These are phyloP conservation scores for Hypoxylon subgilvum DNA, from an alignment of 495 filamentous ascomycete genomes.

Conservation along the genomic window DNA sequence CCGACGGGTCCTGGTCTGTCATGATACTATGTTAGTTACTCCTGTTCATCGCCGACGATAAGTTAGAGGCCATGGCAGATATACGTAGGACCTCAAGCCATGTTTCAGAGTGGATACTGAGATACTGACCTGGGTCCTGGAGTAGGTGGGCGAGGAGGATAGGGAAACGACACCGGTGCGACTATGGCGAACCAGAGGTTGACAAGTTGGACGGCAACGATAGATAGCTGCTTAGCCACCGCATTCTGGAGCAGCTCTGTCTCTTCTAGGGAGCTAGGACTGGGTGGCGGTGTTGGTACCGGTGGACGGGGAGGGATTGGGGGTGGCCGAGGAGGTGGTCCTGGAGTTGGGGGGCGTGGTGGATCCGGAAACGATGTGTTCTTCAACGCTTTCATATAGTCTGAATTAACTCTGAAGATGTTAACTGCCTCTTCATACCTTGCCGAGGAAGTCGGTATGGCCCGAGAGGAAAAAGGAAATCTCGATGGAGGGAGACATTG, in stretches of 20 bases:
- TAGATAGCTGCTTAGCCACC: slow-evolving; percentile 21
- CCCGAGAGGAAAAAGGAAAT: background rate
- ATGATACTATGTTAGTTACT: background rate
- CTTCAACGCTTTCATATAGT: slow-evolving; percentile 3
- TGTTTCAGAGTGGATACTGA: slow-evolving; percentile 9
- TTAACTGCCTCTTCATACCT: background rate
- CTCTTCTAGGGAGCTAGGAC: slow-evolving; percentile 21
- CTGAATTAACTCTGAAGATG: background rate
- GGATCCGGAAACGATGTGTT: slow-evolving; percentile 34
- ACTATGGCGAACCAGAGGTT: slow-evolving; percentile 6
- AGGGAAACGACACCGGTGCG: slow-evolving; percentile 18
- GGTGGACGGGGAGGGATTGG: slow-evolving; percentile 40
- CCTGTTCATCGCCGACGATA: background rate
- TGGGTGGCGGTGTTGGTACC: slow-evolving; percentile 41
- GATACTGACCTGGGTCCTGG: slow-evolving; percentile 36
- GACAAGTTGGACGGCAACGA: slow-evolving; percentile 12
- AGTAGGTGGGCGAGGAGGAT: slow-evolving; percentile 39
- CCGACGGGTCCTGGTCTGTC: slow-evolving; percentile 35
- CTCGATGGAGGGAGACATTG: background rate
- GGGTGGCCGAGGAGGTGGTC: slow-evolving; percentile 37
- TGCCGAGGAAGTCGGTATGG: background rate
- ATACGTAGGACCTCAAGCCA: slow-evolving; percentile 8
- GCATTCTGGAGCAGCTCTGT: background rate
- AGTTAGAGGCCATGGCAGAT: background rate
- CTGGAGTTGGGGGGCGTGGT: slow-evolving; percentile 42